A percentile compares a stretch with the other conserved stretches of the same genome.
Evolutionary conservation across 768 basidiomycete genomes (phyloP).

Genomic region (Exidia glandulosa): DNA sequence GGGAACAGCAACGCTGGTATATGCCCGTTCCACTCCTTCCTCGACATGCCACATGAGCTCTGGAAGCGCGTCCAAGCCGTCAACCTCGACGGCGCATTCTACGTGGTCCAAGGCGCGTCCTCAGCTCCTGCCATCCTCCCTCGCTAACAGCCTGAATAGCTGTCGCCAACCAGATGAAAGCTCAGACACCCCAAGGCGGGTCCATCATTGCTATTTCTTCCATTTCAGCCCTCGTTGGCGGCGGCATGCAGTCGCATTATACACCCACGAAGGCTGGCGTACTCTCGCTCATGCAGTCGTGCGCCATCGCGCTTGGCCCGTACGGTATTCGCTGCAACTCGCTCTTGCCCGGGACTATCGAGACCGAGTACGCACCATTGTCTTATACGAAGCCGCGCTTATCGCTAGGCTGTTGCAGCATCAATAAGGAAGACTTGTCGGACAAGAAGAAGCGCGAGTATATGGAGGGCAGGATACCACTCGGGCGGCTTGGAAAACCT

Average conservation of each 20-base stretch:
- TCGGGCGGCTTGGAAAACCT: slow-evolving; percentile 48
- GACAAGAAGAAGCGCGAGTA: slow-evolving; percentile 45
- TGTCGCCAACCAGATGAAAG: slow-evolving; percentile 64
- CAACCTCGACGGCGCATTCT: slow-evolving; percentile 70
- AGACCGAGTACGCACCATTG: slow-evolving; percentile 31
- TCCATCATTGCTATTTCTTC: slow-evolving; percentile 67
- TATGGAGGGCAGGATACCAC: slow-evolving; percentile 52
- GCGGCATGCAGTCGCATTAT: slow-evolving; percentile 21
- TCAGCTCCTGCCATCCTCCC: background rate
- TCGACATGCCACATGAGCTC: slow-evolving; percentile 52
- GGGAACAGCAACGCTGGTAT: slow-evolving; percentile 50
- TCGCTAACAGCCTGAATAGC: slow-evolving; percentile 25
- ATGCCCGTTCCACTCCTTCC: slow-evolving; percentile 67
- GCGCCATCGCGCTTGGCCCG: slow-evolving; percentile 66
- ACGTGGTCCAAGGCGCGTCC: slow-evolving; percentile 45
- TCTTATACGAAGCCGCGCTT: background rate
- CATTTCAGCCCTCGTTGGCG: slow-evolving; percentile 72
- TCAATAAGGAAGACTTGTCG: slow-evolving; percentile 65
- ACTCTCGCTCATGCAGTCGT: slow-evolving; percentile 68
- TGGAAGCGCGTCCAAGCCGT: slow-evolving; percentile 60
- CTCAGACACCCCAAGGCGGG: slow-evolving; percentile 57
- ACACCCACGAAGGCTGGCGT: slow-evolving; percentile 40
- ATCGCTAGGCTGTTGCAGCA: slow-evolving; percentile 20
- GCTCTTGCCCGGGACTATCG: slow-evolving; percentile 66
- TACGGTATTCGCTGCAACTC: slow-evolving; percentile 65